Evolutionary conservation across 306 rosid genomes (phyloP).

Genomic region (Cucurbita maxima): DNA sequence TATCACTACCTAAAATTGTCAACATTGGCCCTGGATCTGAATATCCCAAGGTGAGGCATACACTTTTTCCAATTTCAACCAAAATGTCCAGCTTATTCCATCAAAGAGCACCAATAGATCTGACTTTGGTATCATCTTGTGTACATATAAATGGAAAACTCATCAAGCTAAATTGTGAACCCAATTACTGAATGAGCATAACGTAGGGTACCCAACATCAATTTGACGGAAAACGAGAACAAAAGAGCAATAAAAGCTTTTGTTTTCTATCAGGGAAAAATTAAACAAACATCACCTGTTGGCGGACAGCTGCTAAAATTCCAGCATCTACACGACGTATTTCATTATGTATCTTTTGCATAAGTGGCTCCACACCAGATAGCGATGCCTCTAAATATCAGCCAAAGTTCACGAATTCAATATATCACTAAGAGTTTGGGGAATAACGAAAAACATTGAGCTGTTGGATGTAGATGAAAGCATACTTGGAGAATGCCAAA

Average conservation of each 20-base stretch:
- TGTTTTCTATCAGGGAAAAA: not conserved
- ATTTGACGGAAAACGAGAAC: not conserved
- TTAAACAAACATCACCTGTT: constrained; percentile 42
- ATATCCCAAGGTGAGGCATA: not conserved
- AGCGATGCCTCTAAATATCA: constrained; percentile 58
- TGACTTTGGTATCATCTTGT: not conserved
- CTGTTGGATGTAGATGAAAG: not conserved
- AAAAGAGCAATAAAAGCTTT: not conserved
- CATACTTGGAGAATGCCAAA: not conserved
- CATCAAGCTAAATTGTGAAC: not conserved
- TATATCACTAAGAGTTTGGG: not conserved
- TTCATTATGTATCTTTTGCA: constrained; percentile 93
- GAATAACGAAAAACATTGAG: not conserved
- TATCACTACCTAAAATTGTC: not conserved
- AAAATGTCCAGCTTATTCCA: not conserved
- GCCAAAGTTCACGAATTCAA: constrained; percentile 7
- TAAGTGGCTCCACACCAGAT: constrained; percentile 87
- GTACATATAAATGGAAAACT: not conserved
- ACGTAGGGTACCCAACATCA: not conserved
- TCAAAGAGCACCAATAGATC: not conserved
- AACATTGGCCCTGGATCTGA: not conserved
- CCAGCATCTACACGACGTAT: constrained; percentile 90
- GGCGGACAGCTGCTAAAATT: constrained; percentile 83
- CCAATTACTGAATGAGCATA: not conserved
- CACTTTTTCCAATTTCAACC: not conserved